Evolutionary conservation across 306 rosid genomes (phyloP).

Genomic region (Rosa multiflora): DNA sequence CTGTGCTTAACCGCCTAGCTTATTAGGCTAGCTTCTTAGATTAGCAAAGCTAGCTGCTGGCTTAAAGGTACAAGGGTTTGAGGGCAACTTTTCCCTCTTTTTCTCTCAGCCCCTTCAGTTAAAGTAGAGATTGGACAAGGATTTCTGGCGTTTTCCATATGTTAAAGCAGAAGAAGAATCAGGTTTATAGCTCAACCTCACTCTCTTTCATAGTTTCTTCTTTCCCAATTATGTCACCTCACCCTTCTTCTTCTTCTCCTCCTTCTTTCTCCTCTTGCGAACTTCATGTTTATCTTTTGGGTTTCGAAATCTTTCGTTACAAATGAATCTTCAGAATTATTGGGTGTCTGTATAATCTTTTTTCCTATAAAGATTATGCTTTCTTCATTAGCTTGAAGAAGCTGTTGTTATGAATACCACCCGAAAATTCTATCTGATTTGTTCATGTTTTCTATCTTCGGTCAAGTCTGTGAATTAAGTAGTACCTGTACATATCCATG

Average conservation of each 20-base stretch:
- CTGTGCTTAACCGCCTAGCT: slow-evolving; percentile 35
- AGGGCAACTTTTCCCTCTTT: slow-evolving; percentile 55
- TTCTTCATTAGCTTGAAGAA: slow-evolving; percentile 13
- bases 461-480: neutral
- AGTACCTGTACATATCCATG: neutral
- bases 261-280: neutral
- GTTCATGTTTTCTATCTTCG: neutral
- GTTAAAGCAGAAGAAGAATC: slow-evolving; percentile 42
- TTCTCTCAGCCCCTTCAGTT: slow-evolving; percentile 55
- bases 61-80: slow-evolving; percentile 49
- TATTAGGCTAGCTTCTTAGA: slow-evolving; percentile 34
- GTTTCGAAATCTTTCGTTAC: slow-evolving; percentile 18
- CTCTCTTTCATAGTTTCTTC: slow-evolving; percentile 42
- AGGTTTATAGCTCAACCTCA: slow-evolving; percentile 54
- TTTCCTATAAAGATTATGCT: neutral
- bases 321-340: neutral
- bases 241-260: slow-evolving; percentile 13
- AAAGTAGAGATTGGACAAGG: slow-evolving; percentile 43
- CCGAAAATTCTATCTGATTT: neutral
- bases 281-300: slow-evolving; percentile 39
- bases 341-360: neutral
- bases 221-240: slow-evolving; percentile 27
- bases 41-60: slow-evolving; percentile 32
- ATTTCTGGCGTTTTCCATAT: slow-evolving; percentile 49
- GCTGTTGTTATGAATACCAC: neutral